Evolutionary conservation across 257 asterid genomes (phyloP).

Genomic region (Cruciata laevipes): DNA sequence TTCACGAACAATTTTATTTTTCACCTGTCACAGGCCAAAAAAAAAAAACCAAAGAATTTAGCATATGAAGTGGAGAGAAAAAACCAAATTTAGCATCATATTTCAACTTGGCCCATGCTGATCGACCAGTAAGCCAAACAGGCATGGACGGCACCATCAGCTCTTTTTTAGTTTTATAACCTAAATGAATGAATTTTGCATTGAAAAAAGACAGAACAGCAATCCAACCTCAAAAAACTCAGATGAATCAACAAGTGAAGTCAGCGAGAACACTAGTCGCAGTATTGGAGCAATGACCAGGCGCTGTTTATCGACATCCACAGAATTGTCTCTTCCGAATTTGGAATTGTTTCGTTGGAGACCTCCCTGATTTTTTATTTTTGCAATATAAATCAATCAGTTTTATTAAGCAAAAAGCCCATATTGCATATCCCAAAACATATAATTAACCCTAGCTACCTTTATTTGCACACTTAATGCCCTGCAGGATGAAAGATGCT

Average conservation of each 20-base stretch:
- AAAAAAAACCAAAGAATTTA: no score
- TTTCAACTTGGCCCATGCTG: neutral
- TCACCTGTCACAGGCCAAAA: constrained; percentile 44
- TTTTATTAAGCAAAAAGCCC: constrained; percentile 6
- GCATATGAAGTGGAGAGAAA: neutral
- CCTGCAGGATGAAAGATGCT: constrained; percentile 67
- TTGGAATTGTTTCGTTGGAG: constrained; percentile 41
- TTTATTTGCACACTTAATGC: constrained; percentile 66
- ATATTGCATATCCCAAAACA: neutral
- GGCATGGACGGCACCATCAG: no score
- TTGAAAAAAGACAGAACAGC: neutral
- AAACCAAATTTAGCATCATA: neutral
- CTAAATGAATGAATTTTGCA: neutral
- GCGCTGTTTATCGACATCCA: constrained; percentile 63
- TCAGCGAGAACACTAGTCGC: constrained; percentile 71
- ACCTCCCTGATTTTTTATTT: constrained; percentile 44
- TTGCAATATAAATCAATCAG: constrained; percentile 7
- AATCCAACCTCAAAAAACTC: constrained; percentile 81
- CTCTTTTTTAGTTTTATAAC: neutral
- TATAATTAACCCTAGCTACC: constrained; percentile 26
- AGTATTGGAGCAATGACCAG: constrained; percentile 73
- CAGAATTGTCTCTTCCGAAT: constrained; percentile 45
- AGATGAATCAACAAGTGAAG: constrained; percentile 76
- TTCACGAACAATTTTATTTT: constrained; percentile 88
- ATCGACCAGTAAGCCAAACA: neutral